These are phyloP conservation scores for Actinidia polygama DNA, from an alignment of 179 eudicot species.

Conservation along the genomic window DNA sequence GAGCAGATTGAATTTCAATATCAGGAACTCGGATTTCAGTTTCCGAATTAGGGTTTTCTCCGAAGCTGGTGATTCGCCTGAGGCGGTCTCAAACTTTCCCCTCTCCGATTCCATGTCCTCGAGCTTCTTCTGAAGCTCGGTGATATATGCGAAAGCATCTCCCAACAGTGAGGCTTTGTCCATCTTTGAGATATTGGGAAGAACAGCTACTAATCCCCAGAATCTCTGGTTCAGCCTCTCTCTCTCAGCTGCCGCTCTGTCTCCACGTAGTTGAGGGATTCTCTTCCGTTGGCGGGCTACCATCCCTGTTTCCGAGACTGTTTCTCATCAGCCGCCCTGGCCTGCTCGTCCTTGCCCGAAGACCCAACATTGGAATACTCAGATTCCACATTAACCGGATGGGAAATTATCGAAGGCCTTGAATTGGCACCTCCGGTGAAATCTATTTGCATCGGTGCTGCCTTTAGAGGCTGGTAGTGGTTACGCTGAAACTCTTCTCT, in stretches of 20 bases:
- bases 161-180: constrained; percentile 94
- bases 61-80: constrained; percentile 38
- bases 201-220: constrained; percentile 84
- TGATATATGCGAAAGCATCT: constrained; percentile 86
- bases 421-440: constrained; percentile 64
- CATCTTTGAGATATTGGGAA: constrained; percentile 94
- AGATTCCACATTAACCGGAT: constrained; percentile 50
- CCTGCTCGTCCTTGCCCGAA: constrained; percentile 46
- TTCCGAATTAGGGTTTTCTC: constrained; percentile 36
- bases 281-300: constrained; percentile 92
- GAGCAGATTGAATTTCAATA: constrained; percentile 54
- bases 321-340: constrained; percentile 45
- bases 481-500: constrained; percentile 49
- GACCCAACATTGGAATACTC: constrained; percentile 70
- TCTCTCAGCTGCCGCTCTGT: constrained; percentile 86
- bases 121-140: constrained; percentile 83
- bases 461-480: constrained; percentile 56
- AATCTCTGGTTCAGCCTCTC: constrained; percentile 94
- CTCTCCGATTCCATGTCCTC: constrained; percentile 65
- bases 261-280: constrained; percentile 93
- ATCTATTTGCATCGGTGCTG: constrained; percentile 70
- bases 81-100: constrained; percentile 40
- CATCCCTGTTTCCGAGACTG: constrained; percentile 84
- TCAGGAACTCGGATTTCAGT: constrained; percentile 29
- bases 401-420: constrained; percentile 43